A percentile compares a stretch with the other conserved stretches of the same genome.
Conservation (phyloP, 1,139 yeast genomes). For the Candida sp. region DNA sequence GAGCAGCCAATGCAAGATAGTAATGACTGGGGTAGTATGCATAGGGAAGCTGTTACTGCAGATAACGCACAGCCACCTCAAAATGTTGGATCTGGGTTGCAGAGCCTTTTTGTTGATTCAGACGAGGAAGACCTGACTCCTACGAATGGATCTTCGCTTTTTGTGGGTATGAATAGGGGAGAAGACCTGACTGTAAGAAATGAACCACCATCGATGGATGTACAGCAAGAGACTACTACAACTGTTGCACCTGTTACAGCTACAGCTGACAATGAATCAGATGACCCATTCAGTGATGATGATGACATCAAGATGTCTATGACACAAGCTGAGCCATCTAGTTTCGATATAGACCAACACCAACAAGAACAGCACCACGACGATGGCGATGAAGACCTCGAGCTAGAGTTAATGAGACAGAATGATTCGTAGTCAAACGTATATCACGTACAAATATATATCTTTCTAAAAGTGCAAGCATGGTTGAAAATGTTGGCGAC, state of each 20-base stretch:
- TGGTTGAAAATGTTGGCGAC: conserved; percentile 51
- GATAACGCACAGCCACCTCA: background rate
- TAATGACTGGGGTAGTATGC: conserved; percentile 3
- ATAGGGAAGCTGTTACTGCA: background rate
- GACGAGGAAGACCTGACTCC: conserved; percentile 1
- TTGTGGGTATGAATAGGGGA: background rate
- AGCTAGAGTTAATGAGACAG: conserved; percentile 44
- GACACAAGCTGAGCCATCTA: conserved; percentile 3
- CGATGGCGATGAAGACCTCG: conserved; percentile 32
- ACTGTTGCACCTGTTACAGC: background rate
- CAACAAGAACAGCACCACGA: conserved; percentile 18
- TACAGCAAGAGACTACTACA: background rate
- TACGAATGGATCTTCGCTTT: background rate
- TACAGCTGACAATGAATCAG: conserved; percentile 21
- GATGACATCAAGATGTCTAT: conserved; percentile 15
- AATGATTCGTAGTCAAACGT: background rate
- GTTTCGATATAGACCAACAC: conserved; percentile 7
- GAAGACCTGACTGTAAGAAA: background rate
- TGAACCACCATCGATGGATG: background rate
- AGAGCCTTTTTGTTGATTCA: conserved; percentile 5
- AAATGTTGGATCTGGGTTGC: background rate
- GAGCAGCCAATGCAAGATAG: conserved; percentile 21
- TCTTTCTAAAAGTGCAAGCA: conserved; percentile 42
- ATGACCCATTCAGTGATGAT: conserved; percentile 24
- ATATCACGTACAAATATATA: conserved; percentile 30